Base-by-base conservation (phyloP, 2,329 filamentous ascomycete species). In the Ceratocystis ficicola region DNA sequence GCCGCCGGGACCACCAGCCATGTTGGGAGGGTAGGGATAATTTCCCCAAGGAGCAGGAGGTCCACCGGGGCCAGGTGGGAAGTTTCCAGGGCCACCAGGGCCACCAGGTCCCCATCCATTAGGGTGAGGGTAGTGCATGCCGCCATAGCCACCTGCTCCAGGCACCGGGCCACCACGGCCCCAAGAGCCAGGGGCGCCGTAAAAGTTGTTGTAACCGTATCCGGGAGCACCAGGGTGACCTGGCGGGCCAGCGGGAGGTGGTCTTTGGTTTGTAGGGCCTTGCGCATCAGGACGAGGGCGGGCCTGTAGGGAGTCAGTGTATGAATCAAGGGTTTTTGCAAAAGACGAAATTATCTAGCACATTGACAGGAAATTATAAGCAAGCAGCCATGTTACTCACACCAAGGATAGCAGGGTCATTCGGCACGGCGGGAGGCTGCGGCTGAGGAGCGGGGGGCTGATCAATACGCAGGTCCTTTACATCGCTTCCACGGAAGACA, bases 401-500 rank as follows among this genome's bases (percentile, higher is more conserved):
- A 75, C 90, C 90, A 70, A 99, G 84, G 73, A 99, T 97, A 65
- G 94, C 94, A 73, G 94, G 94, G 77, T 99, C 94, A 78, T 96
- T 89, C 6, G 92, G 92, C 72, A 96, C 85, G 70, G 86, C 84
- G 64, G 88, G 87, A 67, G 85, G 85, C 55, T 59, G 85, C 69
- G 86, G 86, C 73, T 91, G 85, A 75, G 89, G 86, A 72, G 85
- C 84, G 71, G 85, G 83, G 50, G 88, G 85, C 72, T 96, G 88
- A 73, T 96, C 92, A 73, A 99, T 93, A 72, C 90, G 89, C 72
- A 99, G 82, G 76, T 99, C 94, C 78, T 99, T 99, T 74, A 99
- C 94, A 80, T 99, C 94, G 76, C 90, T 96, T 71, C 94, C 94
- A 68, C 93, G 88, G 77, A 99, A 99, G 70, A 99, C 91, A 73